phyloP scores from a whole-genome alignment of 768 basidiomycete species.

The Cystofilobasidium macerans region DNA sequence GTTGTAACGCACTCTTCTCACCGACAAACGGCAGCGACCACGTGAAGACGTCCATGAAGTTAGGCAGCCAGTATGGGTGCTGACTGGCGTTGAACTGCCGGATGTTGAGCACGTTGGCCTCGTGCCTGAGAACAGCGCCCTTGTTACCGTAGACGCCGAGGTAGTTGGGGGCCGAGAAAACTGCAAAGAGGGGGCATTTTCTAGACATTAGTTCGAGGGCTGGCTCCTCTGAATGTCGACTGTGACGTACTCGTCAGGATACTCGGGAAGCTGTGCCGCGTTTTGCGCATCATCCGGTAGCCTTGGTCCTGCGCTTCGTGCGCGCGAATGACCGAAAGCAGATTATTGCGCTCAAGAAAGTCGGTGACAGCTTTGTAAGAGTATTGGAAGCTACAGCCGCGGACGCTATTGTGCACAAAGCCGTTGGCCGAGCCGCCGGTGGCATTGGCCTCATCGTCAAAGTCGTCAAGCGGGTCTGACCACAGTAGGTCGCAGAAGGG shows the following conservation, averaged over 20 bases:
- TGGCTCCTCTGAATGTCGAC: conserved; percentile 39
- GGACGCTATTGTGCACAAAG: conserved; percentile 90
- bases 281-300: conserved; percentile 98
- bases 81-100: conserved; percentile 26
- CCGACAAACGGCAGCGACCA: conserved; percentile 98
- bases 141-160: conserved; percentile 98
- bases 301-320: conserved; percentile 75
- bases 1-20: conserved; percentile 67
- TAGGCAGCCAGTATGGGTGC: conserved; percentile 50
- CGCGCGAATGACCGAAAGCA: conserved; percentile 90
- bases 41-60: conserved; percentile 99
- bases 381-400: conserved; percentile 95
- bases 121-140: conserved; percentile 96
- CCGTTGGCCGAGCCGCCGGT: conserved; percentile 47
- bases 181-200: too few relatives aligned
- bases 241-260: conserved; percentile 69
- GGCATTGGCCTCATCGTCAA: conserved; percentile 76
- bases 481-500: conserved; percentile 98
- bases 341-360: conserved; percentile 93
- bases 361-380: conserved; percentile 95
- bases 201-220: too few relatives aligned
- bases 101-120: conserved; percentile 59
- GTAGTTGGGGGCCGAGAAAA: conserved; percentile 50
- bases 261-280: conserved; percentile 84
- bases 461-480: conserved; percentile 97